Evolutionary conservation across 2,329 filamentous ascomycete species (phyloP), one percentile per base, ranked within the genome.

Genomic region (Aspergillus sp.): DNA sequence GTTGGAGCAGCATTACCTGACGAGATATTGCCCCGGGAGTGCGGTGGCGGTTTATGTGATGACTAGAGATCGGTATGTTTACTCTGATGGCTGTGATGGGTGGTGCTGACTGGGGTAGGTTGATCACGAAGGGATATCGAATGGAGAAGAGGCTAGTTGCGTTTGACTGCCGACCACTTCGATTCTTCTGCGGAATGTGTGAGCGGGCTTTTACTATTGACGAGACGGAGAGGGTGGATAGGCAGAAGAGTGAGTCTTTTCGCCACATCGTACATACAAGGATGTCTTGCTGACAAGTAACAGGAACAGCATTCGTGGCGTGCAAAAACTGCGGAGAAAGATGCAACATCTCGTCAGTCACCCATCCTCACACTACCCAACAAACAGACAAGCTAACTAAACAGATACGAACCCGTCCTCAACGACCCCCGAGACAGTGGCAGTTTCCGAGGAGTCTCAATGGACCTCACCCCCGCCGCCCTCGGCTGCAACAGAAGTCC

Each of bases 61-160:
- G 60, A 64, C 49, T 17, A 54, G 58, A 43, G 61, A 64, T 53
- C 60, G 60, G 61, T 63, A 56, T 20, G 35, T 43, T n/a, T 5
- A 9, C 6, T 38, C 33, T 13, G 13, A 13, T 10, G 17, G 17
- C 38, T 7, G n/a, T 32, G 13, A 32, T 39, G 38, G 23, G 5
- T 41, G 9, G 6, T n/a, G 38, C 38, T 50, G 45, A 48, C 19
- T 22, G 25, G 19, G n/a, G 4, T 4, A 64, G 61, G 15, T 50
- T 63, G 10, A 64, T 64, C 43, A 63, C 60, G 7, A 63, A 60
- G 46, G 61, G 61, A 7, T 64, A 63, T 43, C 57, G 61, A 7
- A 55, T 64, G 52, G 61, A 64, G 44, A 63, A 60, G 38, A 55
- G 56, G 15, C 22, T 60, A 6, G 46, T 64, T 4, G 53, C 61